Evolutionary conservation across 108 stramenopile species (phyloP), one percentile per base, ranked within the genome.

Genomic region (Nitzschia sp.): DNA sequence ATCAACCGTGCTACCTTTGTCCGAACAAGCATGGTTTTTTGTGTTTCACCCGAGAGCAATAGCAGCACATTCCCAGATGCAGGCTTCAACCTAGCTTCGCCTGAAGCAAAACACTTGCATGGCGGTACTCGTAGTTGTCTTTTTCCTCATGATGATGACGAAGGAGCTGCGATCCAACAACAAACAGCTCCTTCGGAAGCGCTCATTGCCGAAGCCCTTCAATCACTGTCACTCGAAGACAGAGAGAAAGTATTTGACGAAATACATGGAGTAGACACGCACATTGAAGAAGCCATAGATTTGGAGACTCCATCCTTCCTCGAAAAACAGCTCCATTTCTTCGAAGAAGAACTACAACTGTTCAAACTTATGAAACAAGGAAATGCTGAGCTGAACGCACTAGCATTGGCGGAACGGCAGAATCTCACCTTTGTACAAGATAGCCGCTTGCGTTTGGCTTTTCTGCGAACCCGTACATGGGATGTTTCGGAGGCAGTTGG

Each of bases 181-280:
- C 29, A 34, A 34, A 34, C 29, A 5, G 29, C 29, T 34, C 5
- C 29, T 34, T 34, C 29, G 5, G 67, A 68, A 3, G 11, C 42
- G 10, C 24, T 43, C 41, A 41, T 68, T 10, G 67, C 67, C 2
- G 17, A 43, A 2, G 69, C 51, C 11, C 22, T 70, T 48, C 22
- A 43, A 29, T 15, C n/a, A 7, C 21, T 70, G 1, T 60, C 58
- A 1, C 25, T 70, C 1, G 6, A 60, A 2, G 69, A 70, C 50
- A 46, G 57, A 2, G 69, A 70, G 12, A 59, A n/a, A n/a, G 48
- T 50, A 1, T 70, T 60, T 54, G 11, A 60, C 12, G 69, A 70
- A 39, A 20, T 70, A 6, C 69, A 70, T 41, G 69, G 69, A 20
- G 69, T 70, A 8, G 46, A 15, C 46, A 48, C 46, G 2, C 1